A percentile compares a stretch with the other conserved stretches of the same genome.
These are phyloP conservation scores for Lathyrus tuberosus DNA, from an alignment of 306 rosid genomes.

Conservation along the genomic window DNA sequence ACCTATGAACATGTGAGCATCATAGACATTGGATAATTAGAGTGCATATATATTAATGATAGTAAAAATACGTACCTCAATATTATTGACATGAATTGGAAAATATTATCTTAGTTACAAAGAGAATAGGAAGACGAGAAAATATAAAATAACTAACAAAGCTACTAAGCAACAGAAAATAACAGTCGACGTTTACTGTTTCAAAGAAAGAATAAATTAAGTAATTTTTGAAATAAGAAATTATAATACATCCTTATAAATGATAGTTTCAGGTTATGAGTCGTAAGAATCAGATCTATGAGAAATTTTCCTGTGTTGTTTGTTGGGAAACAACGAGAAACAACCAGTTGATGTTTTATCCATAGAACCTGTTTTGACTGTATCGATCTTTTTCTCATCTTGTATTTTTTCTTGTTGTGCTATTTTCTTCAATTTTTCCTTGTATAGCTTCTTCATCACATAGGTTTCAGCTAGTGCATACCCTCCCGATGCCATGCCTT, in stretches of 20 bases:
- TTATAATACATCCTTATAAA: background rate
- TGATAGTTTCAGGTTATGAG: background rate
- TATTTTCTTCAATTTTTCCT: constrained; percentile 49
- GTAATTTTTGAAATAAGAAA: background rate
- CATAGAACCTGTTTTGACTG: background rate
- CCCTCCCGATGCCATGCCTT: constrained; percentile 21
- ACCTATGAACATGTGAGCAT: too few relatives aligned
- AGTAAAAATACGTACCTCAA: too few relatives aligned
- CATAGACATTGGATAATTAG: too few relatives aligned
- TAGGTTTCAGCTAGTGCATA: constrained; percentile 51
- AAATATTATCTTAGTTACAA: too few relatives aligned
- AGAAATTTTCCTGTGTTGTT: constrained; percentile 1
- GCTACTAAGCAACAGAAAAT: too few relatives aligned
- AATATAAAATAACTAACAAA: too few relatives aligned
- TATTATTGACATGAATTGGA: too few relatives aligned
- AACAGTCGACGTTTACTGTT: too few relatives aligned
- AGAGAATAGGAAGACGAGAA: too few relatives aligned
- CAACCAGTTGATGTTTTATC: constrained; percentile 42
- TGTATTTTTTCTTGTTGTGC: too few relatives aligned
- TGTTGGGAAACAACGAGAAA: constrained; percentile 47
- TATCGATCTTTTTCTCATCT: background rate
- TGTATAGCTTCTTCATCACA: constrained; percentile 46
- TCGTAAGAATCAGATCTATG: constrained; percentile 3
- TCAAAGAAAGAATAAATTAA: background rate
- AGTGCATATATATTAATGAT: too few relatives aligned